Base-by-base conservation (phyloP, 345 rosid genomes). In the Rubroshorea leprosula region DNA sequence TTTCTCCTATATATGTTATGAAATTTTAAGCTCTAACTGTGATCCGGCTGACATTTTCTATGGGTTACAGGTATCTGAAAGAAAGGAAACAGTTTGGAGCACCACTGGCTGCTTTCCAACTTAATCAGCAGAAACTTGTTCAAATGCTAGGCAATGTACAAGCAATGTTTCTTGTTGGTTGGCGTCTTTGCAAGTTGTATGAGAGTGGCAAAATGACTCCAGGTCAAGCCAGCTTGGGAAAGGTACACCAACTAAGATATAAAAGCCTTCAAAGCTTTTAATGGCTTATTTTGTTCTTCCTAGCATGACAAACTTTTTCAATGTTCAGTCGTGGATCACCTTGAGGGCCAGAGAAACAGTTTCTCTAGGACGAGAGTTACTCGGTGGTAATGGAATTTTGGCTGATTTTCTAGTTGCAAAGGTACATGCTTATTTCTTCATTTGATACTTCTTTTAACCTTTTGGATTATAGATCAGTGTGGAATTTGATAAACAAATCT, bases 31-130 rank as follows among this genome's bases (percentile, higher is more conserved):
- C 21, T 41, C 39, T 39, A 12, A 6, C 8, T 29, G 18, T 47
- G 50, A 31, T n/a, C 1, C 21, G 35, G 51, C 52, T 23, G 60
- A 26, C 54, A 62, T 60, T 50, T 68, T 72, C 45, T 38, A 26
- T 46, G 45, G 39, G 59, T 62, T 15, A 6, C 64, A 92, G 97
- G 80, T 93, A 93, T 72, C 72, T 87, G 55, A 79, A 74, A 69
- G 97, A 93, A 83, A 83, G 99, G 71, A 85, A 83, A 73, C 99
- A 90, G 77, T 93, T 93, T 73, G 96, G 96, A 79, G 97, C 90
- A 57, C 97, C 96, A 22, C 70, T 93, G 75, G 99, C 96, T 49
- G 87, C 99, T 58, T 90, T 87, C 72, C 99, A 85, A 66, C 43
- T 88, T 55, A 88, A 82, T 15, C 99, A 93, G 64, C 92, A 83